phyloP scores from a whole-genome alignment of 768 basidiomycete species.

The Flagelloscypha sp. region DNA sequence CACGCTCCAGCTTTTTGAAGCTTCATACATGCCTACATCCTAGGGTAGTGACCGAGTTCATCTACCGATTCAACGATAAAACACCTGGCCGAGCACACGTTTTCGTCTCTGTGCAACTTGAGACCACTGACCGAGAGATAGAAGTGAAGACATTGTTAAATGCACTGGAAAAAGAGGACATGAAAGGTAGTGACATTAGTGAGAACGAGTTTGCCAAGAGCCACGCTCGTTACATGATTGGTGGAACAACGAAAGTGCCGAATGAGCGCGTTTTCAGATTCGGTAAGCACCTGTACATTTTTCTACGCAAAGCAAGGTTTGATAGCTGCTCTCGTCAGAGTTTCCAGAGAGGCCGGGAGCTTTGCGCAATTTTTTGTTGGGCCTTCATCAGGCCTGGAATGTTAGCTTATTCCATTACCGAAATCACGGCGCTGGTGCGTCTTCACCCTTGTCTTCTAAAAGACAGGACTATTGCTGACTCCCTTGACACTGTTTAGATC shows the following conservation, averaged over 20 bases:
- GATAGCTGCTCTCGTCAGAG: constrained; percentile 40
- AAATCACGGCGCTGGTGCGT: constrained; percentile 90
- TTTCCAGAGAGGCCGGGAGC: constrained; percentile 95
- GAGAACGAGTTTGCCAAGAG: constrained; percentile 95
- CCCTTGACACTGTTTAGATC: constrained; percentile 40
- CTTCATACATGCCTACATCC: constrained; percentile 86
- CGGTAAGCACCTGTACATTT: constrained; percentile 45
- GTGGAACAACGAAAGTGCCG: constrained; percentile 67
- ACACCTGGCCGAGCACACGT: constrained; percentile 70
- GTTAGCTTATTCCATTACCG: constrained; percentile 97
- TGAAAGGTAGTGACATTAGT: constrained; percentile 84
- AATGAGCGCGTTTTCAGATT: constrained; percentile 91
- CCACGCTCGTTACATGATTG: constrained; percentile 91
- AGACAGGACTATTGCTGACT: background rate
- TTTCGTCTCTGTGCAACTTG: constrained; percentile 84
- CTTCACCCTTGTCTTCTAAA: constrained; percentile 1
- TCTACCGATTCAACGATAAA: constrained; percentile 78
- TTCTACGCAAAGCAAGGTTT: too few species aligned
- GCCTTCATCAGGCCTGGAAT: constrained; percentile 82
- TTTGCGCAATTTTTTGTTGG: constrained; percentile 80
- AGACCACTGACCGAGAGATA: constrained; percentile 43
- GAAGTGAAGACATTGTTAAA: constrained; percentile 62
- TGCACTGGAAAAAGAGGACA: constrained; percentile 55
- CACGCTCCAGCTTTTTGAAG: constrained; percentile 62
- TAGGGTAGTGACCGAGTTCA: constrained; percentile 90